Evolutionary conservation across 805 yeast genomes (phyloP), one percentile per base, ranked within the genome.

Genomic region (Maudiozyma turicensis): DNA sequence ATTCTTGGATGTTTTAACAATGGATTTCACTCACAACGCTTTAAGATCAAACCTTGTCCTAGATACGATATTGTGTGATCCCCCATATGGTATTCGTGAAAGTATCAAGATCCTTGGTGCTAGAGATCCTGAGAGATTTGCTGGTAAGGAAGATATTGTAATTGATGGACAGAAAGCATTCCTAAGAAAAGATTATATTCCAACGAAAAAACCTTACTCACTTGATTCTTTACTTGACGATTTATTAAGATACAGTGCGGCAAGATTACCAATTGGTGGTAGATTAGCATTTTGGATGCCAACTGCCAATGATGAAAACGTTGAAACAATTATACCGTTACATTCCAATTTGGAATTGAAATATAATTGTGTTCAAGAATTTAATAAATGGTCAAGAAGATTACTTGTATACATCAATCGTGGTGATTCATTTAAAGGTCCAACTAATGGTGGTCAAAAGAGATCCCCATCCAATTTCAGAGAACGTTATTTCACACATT

Each of bases 201-300:
- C 91, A 30, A 95, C 98, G 0, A 91, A 91, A 62, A 90, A 87
- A 64, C 91, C 96, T 0, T 89, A 88, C 61, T 84, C 85, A 50
- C 73, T 93, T 55, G 87, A 86, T 54, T 71, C 79, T 42, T 70
- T 93, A 54, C 69, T 93, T 39, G 86, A 84, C 56, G 97, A 91
- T 61, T 70, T 93, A 37, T 70, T 93, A 40, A 65, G 72, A 20
- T 93, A 84, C 71, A 76, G 95, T 0, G 79, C 89, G 3, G 71
- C 74, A 11, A 76, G 90, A 57, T 72, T 93, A 48, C 86, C 85
- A 0, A 67, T 80, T 2, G 78, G 78, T 7, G 96, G 97, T 0
- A 72, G 98, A 54, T 72, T 93, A 35, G 86, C 93, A 30, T 90
- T 89, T 65, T 93, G 99, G 99, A 87, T 90, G 93, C 99, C 99